Base-by-base conservation (phyloP, 805 yeast species). In the Metschnikowia continentalis region DNA sequence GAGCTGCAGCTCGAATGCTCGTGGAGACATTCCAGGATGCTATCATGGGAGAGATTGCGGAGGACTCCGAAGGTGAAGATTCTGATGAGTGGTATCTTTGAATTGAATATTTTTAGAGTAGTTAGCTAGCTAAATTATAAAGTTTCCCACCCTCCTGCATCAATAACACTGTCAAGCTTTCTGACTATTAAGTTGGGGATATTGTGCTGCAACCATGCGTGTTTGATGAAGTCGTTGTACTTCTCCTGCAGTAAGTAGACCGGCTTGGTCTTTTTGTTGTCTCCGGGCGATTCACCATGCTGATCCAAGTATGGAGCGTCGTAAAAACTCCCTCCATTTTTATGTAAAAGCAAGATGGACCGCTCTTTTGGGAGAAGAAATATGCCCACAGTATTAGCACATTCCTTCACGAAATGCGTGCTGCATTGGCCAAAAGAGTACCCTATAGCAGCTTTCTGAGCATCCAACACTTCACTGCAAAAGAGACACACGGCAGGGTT, bases 141-240 rank as follows among this genome's bases (percentile, higher is more conserved):
- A 1, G 94, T 88, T 59, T 87, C 94, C 99, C 99, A 92, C 0
- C 99, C 99, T 7, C 99, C 99, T 36, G 86, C 81, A 66, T 92
- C 98, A 33, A 85, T 68, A 6, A 79, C 80, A 37, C 85, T 82
- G 59, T 92, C 98, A 14, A 92, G 75, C 56, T 83, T 83, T 55
- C 98, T 75, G 1, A 90, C 90, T 33, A 91, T 83, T 42, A 77
- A 75, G 58, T 88, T 89, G 3, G 89, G 85, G 2, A 89, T 73
- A 61, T 87, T 88, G 61, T 90, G 91, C 50, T 81, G 84, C 17
- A 91, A 72, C 91, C 97, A 86, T 40, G 89, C 71, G 33, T 77
- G 79, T 48, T 84, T 76, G 17, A 78, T 78, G 51, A 91, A 76
- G 39, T 83, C 81, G 20, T 83, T 82, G 61, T 90, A 92, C 48